Base-by-base conservation (phyloP, 1,139 yeast genomes). In the Taphrina populina region DNA sequence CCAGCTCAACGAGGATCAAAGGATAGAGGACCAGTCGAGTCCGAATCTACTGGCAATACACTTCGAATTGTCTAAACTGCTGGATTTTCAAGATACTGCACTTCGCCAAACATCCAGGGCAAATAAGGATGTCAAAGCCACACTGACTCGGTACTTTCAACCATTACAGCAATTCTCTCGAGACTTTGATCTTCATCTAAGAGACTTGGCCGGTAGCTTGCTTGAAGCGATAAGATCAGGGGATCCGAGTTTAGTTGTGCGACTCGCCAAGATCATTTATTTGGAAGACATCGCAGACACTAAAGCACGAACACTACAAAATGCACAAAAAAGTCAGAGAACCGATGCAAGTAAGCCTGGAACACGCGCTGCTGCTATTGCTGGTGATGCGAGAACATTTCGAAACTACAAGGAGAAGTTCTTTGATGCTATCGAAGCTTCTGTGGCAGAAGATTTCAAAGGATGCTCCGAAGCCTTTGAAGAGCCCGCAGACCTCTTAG, bases 21-120 rank as follows among this genome's bases (percentile, higher is more conserved):
- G 78, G 32, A 78, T 79, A 11, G 72, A 74, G 33, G 76, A 73
- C 17, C 39, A 80, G 44, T 77, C 82, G 0, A 74, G 87, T 66
- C 79, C 81, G 6, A 76, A 80, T 61, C 68, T 92, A 34, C 72
- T 88, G 52, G 68, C 74, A 30, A 80, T 86, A 17, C 97, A 92
- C 68, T 84, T 76, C 66, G 74, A 78, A 59, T 73, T 90, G 60
- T 83, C 83, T 39, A 79, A 78, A 65, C 78, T 87, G 11, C 75
- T 95, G 52, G 92, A 88, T 67, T 81, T 90, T 62, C 80, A 77
- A 61, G 97, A 92, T 62, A 86, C 82, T 65, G 76, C 92, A 53
- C 73, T 74, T 58, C 72, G 73, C 46, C 77, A 83, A 64, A 76
- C 83, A 2, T 66, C 67, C 19, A 69, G 69, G 13, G 76, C 86